A percentile compares a stretch with the other conserved stretches of the same genome.
phyloP scores from a whole-genome alignment of 768 basidiomycete species.

The Lyophyllum shimeji region DNA sequence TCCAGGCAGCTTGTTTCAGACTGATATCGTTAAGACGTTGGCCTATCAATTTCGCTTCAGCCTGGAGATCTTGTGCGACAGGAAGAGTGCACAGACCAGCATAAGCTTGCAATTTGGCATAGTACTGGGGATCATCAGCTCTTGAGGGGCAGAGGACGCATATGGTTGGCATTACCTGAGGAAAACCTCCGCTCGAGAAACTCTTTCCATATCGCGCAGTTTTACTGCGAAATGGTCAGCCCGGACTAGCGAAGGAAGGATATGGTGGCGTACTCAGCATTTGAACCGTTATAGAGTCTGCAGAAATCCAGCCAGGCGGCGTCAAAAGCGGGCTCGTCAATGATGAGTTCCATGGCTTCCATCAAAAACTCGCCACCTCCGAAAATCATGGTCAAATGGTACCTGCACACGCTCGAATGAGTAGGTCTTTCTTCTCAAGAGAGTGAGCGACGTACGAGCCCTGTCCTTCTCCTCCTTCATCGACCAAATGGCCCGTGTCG shows the following conservation, averaged over 20 bases:
- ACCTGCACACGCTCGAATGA: slow-evolving; percentile 15
- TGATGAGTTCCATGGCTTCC: slow-evolving; percentile 39
- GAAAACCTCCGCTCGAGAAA: slow-evolving; percentile 33
- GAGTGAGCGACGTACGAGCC: slow-evolving; percentile 26
- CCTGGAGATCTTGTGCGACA: neutral
- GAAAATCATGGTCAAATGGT: slow-evolving; percentile 34
- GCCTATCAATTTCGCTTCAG: slow-evolving; percentile 9
- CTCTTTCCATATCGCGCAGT: slow-evolving; percentile 35
- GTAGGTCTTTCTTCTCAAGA: neutral
- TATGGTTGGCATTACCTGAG: slow-evolving; percentile 18
- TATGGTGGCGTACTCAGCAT: slow-evolving; percentile 28
- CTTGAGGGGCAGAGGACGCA: neutral
- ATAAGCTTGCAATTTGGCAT: slow-evolving; percentile 39
- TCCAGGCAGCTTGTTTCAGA: slow-evolving; percentile 35
- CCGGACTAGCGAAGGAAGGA: neutral
- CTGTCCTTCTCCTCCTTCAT: slow-evolving; percentile 33
- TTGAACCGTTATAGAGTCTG: slow-evolving; percentile 31
- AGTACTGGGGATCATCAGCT: slow-evolving; percentile 21
- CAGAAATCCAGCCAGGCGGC: slow-evolving; percentile 41
- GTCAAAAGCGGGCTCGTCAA: slow-evolving; percentile 36
- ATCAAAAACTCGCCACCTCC: slow-evolving; percentile 39
- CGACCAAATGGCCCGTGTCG: slow-evolving; percentile 34
- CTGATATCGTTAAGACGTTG: slow-evolving; percentile 30
- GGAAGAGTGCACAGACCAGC: slow-evolving; percentile 24
- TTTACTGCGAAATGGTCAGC: slow-evolving; percentile 21